phyloP scores from a whole-genome alignment of 441 rosid species.

The Raphanus hybrid region DNA sequence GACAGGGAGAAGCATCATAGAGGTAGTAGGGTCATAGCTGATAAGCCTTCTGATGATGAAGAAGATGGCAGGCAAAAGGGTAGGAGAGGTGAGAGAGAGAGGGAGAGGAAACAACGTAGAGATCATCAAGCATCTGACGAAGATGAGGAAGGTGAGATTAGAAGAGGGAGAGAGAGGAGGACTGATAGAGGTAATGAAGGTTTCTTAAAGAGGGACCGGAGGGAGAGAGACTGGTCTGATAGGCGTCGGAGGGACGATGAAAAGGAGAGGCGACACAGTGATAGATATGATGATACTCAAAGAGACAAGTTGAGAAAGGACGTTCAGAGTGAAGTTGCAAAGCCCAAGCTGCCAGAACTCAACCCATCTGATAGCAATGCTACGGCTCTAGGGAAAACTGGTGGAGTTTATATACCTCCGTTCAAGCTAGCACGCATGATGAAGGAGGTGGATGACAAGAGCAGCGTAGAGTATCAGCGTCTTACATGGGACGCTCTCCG shows the following conservation, averaged over 20 bases:
- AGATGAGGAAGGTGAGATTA: slow-evolving; percentile 46
- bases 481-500: slow-evolving; percentile 95
- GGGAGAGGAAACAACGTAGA: slow-evolving; percentile 31
- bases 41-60: slow-evolving; percentile 46
- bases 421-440: slow-evolving; percentile 87
- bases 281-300: slow-evolving; percentile 37
- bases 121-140: slow-evolving; percentile 33
- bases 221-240: slow-evolving; percentile 42
- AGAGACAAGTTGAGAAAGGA: slow-evolving; percentile 47
- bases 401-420: slow-evolving; percentile 95
- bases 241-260: slow-evolving; percentile 44
- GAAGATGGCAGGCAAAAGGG: slow-evolving; percentile 36
- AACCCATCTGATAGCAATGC: slow-evolving; percentile 48
- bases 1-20: slow-evolving; percentile 33
- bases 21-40: slow-evolving; percentile 36
- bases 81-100: slow-evolving; percentile 28
- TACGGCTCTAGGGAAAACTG: slow-evolving; percentile 60
- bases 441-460: slow-evolving; percentile 86
- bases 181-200: slow-evolving; percentile 25
- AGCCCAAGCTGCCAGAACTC: slow-evolving; percentile 48
- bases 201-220: slow-evolving; percentile 34
- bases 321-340: slow-evolving; percentile 46
- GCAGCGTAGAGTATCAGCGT: slow-evolving; percentile 85
- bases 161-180: slow-evolving; percentile 27
- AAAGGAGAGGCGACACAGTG: slow-evolving; percentile 36